Percentiles rank a stretch among this genome's conserved stretches.
phyloP scores from a whole-genome alignment of 148 eudicot species.

The Persicaria tinctoria region DNA sequence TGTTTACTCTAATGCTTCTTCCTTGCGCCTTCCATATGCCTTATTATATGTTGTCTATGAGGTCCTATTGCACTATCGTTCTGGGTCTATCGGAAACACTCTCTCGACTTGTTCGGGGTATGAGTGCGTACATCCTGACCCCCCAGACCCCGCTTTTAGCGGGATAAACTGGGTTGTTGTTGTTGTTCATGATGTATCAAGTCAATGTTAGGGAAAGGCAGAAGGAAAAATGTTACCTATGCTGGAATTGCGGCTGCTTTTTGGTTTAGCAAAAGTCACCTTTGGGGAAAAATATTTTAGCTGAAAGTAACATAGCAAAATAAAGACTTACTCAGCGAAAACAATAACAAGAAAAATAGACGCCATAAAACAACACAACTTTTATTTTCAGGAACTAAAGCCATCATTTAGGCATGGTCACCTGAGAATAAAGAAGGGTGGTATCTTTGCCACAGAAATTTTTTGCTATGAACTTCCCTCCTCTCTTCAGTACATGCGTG shows the following conservation, averaged over 20 bases:
- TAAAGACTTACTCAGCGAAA: background rate
- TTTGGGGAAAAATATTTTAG: constrained; percentile 87
- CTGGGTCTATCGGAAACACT: no score
- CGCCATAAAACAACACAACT: background rate
- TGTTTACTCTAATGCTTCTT: no score
- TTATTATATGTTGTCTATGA: no score
- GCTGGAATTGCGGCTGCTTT: constrained; percentile 99
- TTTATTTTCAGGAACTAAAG: background rate
- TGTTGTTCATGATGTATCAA: background rate
- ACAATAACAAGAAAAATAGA: background rate
- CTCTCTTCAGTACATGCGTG: constrained; percentile 77
- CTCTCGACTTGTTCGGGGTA: no score
- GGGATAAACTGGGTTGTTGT: no score
- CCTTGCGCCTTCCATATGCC: no score
- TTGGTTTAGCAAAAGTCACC: constrained; percentile 97
- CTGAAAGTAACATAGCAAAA: constrained; percentile 40
- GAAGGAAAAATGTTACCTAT: constrained; percentile 45
- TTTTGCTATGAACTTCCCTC: constrained; percentile 96
- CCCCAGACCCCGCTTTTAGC: no score
- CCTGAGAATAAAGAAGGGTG: constrained; percentile 94
- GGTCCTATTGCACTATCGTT: no score
- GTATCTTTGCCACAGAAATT: constrained; percentile 98
- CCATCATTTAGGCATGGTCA: constrained; percentile 9
- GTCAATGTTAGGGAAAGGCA: background rate
- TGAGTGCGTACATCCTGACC: no score